Percentiles rank a stretch among this genome's conserved stretches.
phyloP scores from a whole-genome alignment of 371 early-diverging fungal genomes.

The Apophysomyces elegans region DNA sequence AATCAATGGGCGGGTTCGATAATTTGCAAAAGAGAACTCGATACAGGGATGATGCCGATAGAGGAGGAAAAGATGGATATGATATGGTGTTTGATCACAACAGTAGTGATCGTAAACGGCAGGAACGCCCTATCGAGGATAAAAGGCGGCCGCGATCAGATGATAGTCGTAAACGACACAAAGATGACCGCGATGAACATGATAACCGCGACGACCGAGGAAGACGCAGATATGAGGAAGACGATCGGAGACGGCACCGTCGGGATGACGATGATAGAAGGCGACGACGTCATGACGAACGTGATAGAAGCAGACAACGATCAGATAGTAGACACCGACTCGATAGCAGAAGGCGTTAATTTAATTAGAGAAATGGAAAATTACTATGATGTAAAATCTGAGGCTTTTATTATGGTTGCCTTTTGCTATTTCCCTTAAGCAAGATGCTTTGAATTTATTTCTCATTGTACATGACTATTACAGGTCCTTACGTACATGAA shows the following conservation, averaged over 20 bases:
- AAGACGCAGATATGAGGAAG: constrained; percentile 15
- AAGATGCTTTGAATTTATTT: no score
- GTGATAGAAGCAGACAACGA: background rate
- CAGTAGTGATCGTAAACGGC: constrained; percentile 7
- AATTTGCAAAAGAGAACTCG: constrained; percentile 53
- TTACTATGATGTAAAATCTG: background rate
- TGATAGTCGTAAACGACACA: constrained; percentile 19
- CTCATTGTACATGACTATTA: no score
- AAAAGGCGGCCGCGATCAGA: constrained; percentile 15
- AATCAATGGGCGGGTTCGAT: constrained; percentile 57
- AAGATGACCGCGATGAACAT: constrained; percentile 7
- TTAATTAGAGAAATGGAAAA: background rate
- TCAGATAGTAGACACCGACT: background rate
- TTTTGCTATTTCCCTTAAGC: background rate
- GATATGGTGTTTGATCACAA: constrained; percentile 50
- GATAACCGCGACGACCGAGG: constrained; percentile 12
- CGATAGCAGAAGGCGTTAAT: constrained; percentile 12
- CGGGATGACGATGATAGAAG: constrained; percentile 13
- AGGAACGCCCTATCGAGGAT: constrained; percentile 15
- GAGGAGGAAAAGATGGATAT: constrained; percentile 38
- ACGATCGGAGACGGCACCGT: constrained; percentile 10
- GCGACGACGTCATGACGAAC: constrained; percentile 12
- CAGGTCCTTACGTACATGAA: no score
- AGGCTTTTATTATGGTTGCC: background rate
- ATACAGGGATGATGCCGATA: constrained; percentile 42